A percentile compares a stretch with the other conserved stretches of the same genome.
phyloP scores from a whole-genome alignment of 2,329 filamentous ascomycete species.

The Colletotrichum falcatum region DNA sequence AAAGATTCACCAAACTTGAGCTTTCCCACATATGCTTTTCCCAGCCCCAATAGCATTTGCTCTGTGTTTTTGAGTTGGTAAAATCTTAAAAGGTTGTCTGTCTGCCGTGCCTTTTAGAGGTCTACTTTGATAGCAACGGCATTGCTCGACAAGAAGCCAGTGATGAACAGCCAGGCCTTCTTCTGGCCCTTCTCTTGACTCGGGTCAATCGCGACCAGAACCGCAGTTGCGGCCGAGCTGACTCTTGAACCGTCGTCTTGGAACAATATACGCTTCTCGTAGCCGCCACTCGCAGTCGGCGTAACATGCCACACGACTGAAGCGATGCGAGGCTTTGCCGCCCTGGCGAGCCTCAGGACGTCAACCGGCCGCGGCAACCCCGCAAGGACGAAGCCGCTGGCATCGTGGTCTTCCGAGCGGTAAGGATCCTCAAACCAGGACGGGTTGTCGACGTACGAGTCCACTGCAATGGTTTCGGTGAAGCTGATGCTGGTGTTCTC shows the following conservation, averaged over 20 bases:
- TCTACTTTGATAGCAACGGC: conserved; percentile 66
- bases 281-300: conserved; percentile 44
- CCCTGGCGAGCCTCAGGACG: conserved; percentile 48
- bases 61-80: neutral
- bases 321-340: conserved; percentile 55
- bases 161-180: conserved; percentile 68
- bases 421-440: conserved; percentile 68
- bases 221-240: conserved; percentile 62
- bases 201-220: conserved; percentile 66
- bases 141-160: conserved; percentile 63
- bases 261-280: conserved; percentile 64
- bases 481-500: conserved; percentile 53
- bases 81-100: neutral
- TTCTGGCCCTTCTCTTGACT: conserved; percentile 55
- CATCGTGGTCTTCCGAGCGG: conserved; percentile 55
- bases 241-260: conserved; percentile 67
- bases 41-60: rapidly evolving
- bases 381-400: conserved; percentile 65
- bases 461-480: conserved; percentile 56
- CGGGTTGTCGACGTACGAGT: conserved; percentile 67
- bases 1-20: neutral
- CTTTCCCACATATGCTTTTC: neutral
- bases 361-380: conserved; percentile 59
- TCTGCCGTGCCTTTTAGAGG: conserved; percentile 45
- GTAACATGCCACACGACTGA: conserved; percentile 59